These are phyloP conservation scores for Nemania sp. DNA, from an alignment of 2,329 filamentous ascomycete species.

Conservation along the genomic window DNA sequence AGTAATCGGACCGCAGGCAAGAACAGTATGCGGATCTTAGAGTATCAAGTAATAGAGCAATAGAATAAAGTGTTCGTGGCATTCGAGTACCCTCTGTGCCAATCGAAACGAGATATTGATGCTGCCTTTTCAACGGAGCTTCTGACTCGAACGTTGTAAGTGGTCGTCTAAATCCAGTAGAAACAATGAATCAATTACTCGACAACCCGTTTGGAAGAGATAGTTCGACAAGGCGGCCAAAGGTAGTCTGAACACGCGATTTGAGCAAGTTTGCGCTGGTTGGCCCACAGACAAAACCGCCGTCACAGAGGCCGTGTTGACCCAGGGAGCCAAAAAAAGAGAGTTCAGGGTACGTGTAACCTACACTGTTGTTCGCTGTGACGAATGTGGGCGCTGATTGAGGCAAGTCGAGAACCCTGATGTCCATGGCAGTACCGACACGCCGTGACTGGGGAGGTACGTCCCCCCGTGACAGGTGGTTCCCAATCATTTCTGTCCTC, in stretches of 20 bases:
- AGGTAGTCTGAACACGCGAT: background rate
- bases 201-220: background rate
- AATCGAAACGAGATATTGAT: no score
- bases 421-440: background rate
- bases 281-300: constrained; percentile 20
- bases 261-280: constrained; percentile 42
- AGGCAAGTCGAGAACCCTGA: constrained; percentile 19
- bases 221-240: background rate
- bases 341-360: background rate
- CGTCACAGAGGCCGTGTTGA: background rate
- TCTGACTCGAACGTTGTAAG: background rate
- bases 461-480: no score
- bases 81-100: no score
- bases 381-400: background rate
- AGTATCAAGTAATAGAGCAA: no score
- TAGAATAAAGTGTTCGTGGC: no score
- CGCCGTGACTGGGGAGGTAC: no score
- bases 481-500: no score
- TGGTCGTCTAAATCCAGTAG: no score
- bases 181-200: background rate
- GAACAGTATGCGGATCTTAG: no score
- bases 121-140: no score
- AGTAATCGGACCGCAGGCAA: no score
- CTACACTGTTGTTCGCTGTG: background rate
- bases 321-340: background rate